phyloP scores from a whole-genome alignment of 1,284 basidiomycete genomes.

The Thecaphora frezii region DNA sequence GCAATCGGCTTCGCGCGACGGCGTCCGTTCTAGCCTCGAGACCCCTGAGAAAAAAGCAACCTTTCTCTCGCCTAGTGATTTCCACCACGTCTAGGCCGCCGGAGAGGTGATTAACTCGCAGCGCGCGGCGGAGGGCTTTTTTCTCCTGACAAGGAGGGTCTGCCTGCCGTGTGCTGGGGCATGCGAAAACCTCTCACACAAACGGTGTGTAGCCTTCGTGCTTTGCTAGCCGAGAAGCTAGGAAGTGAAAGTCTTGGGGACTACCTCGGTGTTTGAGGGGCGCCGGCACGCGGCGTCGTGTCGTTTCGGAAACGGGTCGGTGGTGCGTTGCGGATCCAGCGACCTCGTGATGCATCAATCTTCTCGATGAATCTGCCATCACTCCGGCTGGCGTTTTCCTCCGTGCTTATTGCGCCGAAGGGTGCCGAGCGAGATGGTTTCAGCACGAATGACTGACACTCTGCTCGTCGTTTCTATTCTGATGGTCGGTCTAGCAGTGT shows the following conservation, averaged over 20 bases:
- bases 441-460: no score
- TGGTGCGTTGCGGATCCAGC: constrained; percentile 14
- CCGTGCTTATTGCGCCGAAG: no score
- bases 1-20: background rate
- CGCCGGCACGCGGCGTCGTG: background rate
- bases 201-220: constrained; percentile 34
- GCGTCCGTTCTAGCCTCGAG: background rate
- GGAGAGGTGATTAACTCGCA: constrained; percentile 34
- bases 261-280: no score
- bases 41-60: background rate
- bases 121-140: background rate
- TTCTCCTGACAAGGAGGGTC: background rate
- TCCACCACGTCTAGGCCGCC: constrained; percentile 28
- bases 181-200: constrained; percentile 30
- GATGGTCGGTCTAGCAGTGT: no score
- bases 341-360: constrained; percentile 42
- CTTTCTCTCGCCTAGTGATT: no score
- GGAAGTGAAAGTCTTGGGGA: background rate
- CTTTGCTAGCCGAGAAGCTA: constrained; percentile 3
- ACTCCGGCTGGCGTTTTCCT: no score
- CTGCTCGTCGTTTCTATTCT: no score
- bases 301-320: background rate
- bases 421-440: no score
- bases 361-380: constrained; percentile 35
- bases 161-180: constrained; percentile 9